phyloP scores from a whole-genome alignment of 371 early-diverging fungal genomes.

The Apophysomyces ossiformis region DNA sequence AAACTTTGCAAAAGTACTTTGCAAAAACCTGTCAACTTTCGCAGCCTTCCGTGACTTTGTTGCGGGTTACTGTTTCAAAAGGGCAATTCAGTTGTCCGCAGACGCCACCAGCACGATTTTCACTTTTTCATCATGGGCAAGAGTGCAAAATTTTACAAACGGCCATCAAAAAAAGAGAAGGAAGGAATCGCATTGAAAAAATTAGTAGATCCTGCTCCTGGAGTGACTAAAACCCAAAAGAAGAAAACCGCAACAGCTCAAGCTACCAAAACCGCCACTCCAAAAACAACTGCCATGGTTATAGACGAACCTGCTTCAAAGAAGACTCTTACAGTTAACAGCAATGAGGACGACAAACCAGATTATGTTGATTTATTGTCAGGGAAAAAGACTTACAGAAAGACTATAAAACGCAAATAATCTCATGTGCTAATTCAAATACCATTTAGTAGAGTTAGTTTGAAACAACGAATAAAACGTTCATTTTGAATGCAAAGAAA shows the following conservation, averaged over 20 bases:
- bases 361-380: constrained; percentile 55
- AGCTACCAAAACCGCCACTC: constrained; percentile 19
- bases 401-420: constrained; percentile 43
- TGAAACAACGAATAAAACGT: constrained; percentile 1
- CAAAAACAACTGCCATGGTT: constrained; percentile 25
- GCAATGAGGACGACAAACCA: constrained; percentile 25
- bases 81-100: too few species aligned
- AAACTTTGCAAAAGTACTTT: too few species aligned
- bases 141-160: constrained; percentile 65
- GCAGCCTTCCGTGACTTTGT: too few species aligned
- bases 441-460: neutral
- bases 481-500: too few species aligned
- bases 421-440: neutral
- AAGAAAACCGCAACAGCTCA: constrained; percentile 19
- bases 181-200: constrained; percentile 48
- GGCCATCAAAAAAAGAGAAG: constrained; percentile 65
- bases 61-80: too few species aligned
- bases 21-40: too few species aligned
- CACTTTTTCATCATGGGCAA: constrained; percentile 51
- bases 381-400: constrained; percentile 51
- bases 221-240: constrained; percentile 23
- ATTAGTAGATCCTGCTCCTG: constrained; percentile 25
- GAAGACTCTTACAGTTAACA: constrained; percentile 22
- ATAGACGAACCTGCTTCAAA: constrained; percentile 25
- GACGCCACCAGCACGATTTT: too few species aligned